A percentile compares a stretch with the other conserved stretches of the same genome.
phyloP scores from a whole-genome alignment of 257 asterid genomes.

The Solanum commersonii region DNA sequence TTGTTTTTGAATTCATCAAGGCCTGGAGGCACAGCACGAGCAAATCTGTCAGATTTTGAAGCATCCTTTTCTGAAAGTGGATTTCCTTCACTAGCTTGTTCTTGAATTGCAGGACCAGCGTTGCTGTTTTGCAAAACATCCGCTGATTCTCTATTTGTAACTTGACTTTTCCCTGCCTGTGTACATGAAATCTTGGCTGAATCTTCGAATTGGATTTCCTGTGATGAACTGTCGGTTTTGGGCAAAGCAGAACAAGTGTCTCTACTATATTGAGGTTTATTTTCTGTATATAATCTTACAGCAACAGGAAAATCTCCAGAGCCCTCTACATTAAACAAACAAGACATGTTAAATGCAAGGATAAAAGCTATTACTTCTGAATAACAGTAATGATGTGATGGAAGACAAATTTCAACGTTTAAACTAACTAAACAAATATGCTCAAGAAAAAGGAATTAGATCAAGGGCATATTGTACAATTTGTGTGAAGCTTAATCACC shows the following conservation, averaged over 20 bases:
- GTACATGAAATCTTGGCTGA: conserved; percentile 1
- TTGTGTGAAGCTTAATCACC: not conserved
- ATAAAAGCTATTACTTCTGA: not conserved
- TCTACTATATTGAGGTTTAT: conserved; percentile 13
- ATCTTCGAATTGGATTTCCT: conserved; percentile 12
- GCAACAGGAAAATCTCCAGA: conserved; percentile 31
- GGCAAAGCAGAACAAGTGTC: conserved; percentile 16
- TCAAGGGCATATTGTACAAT: not conserved
- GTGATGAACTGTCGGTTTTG: conserved; percentile 16
- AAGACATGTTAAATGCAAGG: not conserved
- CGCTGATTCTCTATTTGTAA: conserved; percentile 11
- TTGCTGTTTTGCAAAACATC: conserved; percentile 5
- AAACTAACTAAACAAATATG: not conserved
- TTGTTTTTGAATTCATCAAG: conserved; percentile 82
- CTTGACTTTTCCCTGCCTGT: conserved; percentile 15
- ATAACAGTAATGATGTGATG: not conserved
- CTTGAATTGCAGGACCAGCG: conserved; percentile 12
- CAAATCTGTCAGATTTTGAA: conserved; percentile 22
- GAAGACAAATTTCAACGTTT: not conserved
- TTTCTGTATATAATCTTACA: conserved; percentile 34
- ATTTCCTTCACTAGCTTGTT: conserved; percentile 23
- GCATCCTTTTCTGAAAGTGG: conserved; percentile 29
- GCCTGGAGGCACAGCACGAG: conserved; percentile 45
- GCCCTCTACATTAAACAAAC: conserved; percentile 29
- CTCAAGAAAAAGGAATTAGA: not conserved